phyloP scores from a whole-genome alignment of 1,284 basidiomycete species.

The Ceratobasidium sp. region DNA sequence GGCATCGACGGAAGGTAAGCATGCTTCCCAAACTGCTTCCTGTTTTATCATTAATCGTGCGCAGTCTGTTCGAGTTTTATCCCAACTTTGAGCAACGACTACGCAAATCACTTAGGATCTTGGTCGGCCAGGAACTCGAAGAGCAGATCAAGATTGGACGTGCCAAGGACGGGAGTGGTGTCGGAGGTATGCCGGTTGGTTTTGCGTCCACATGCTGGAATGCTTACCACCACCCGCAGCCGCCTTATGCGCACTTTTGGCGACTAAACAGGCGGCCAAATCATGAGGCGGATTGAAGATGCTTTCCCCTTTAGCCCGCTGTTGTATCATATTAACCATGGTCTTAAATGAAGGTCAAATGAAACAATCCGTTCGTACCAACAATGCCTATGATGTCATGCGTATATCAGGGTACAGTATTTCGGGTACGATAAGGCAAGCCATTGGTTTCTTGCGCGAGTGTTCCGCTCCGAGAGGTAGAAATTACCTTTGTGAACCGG shows the following conservation, averaged over 20 bases:
- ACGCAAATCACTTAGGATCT: conserved; percentile 70
- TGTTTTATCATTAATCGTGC: conserved; percentile 38
- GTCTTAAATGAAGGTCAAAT: conserved; percentile 18
- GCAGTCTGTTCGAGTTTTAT: conserved; percentile 87
- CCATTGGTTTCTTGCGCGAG: background rate
- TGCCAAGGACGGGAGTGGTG: conserved; percentile 97
- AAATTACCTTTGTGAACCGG: conserved; percentile 24
- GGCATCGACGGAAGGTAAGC: conserved; percentile 88
- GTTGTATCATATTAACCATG: conserved; percentile 28
- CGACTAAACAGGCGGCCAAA: conserved; percentile 57
- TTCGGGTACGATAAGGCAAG: background rate
- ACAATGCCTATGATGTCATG: background rate
- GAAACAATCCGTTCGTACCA: background rate
- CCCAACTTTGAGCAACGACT: conserved; percentile 81
- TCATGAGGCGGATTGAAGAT: background rate
- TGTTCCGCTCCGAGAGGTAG: background rate
- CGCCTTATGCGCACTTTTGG: conserved; percentile 75
- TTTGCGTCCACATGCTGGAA: background rate
- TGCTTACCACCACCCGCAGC: conserved; percentile 55
- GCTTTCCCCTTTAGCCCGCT: background rate
- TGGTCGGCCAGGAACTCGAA: conserved; percentile 84
- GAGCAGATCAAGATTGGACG: conserved; percentile 82
- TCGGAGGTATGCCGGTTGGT: conserved; percentile 73
- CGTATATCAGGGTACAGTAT: background rate
- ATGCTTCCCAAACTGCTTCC: conserved; percentile 44